Conservation (phyloP, 169 alveolate genomes). For the Eimeria acervulina region DNA sequence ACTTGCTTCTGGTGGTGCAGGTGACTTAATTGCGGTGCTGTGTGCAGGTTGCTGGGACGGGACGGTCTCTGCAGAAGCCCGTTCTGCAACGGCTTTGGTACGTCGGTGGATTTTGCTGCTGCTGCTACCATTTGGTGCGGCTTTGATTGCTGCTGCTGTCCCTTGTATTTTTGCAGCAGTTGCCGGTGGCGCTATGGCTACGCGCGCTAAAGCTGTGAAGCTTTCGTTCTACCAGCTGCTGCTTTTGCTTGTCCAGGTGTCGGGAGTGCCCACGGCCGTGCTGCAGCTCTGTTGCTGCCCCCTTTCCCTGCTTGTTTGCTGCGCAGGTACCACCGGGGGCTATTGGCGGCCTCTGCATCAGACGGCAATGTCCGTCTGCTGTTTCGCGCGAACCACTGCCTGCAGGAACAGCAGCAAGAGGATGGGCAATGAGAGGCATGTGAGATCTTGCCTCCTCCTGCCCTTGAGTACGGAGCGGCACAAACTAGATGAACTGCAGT, state of each 20-base stretch:
- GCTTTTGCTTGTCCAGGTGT: not conserved
- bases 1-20: not conserved
- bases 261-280: not conserved
- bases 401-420: not conserved
- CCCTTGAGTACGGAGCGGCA: not conserved
- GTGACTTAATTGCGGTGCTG: not conserved
- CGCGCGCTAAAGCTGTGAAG: not conserved
- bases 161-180: not conserved
- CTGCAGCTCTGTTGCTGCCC: not conserved
- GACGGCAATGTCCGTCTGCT: constrained; percentile 39
- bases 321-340: constrained; percentile 51
- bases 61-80: constrained; percentile 15
- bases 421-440: not conserved
- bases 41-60: constrained; percentile 2
- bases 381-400: not conserved
- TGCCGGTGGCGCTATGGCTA: not conserved
- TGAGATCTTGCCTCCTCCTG: not conserved
- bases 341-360: constrained; percentile 61
- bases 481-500: not conserved
- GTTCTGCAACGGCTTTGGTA: constrained; percentile 30
- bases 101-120: not conserved
- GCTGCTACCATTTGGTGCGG: constrained; percentile 25
- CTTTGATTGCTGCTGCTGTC: not conserved
- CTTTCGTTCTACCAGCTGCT: not conserved
- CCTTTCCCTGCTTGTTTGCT: not conserved